Base-by-base conservation (phyloP, 106 monocot genomes). In the Allium cepa region DNA sequence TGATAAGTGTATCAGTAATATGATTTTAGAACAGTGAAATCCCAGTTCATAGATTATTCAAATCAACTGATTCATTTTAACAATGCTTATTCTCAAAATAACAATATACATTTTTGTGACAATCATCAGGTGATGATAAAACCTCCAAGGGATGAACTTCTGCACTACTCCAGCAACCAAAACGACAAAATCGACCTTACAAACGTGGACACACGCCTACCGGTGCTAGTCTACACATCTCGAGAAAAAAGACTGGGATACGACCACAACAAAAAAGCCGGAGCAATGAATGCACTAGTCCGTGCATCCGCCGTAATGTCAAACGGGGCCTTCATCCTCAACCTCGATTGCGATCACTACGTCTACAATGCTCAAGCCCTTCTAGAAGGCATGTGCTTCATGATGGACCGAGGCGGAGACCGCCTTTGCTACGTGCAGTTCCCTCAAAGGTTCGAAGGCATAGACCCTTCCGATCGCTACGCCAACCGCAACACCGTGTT, bases 401-500 rank as follows among this genome's bases (percentile, higher is more conserved):
- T 94, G 94, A 84, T 90, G 83, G 94, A 94, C 70, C 83, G 90
- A 12, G 90, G 87, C 47, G 94, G 94, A 3, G 94, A 94, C 26
- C 79, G 94, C 18, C 46, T 94, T n/a, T 87, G 90, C 72, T 90
- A 94, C 36, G 86, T 90, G n/a, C 90, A 90, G 79, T 93, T 93
- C 71, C 93, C 93, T 0, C 93, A 93, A 69, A 66, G 94, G 16
- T 94, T 94, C 60, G 94, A 94, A 63, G 94, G 94, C 22, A 90
- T 94, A 12, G 94, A 94, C 75, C 94, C 94, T 55, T 94, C 94
- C 7, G 94, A 94, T 48, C 94, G 94, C 0, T 94, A 94, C 47
- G 93, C 93, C 68, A 94, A 94, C 71, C 80, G 84, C 71, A 94
- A 94, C 65, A 90, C 94, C 3, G 94, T 94, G 60, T 94, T 94